These are phyloP conservation scores for Nothophytophthora sp. DNA, from an alignment of 352 stramenopile species.

Conservation along the genomic window DNA sequence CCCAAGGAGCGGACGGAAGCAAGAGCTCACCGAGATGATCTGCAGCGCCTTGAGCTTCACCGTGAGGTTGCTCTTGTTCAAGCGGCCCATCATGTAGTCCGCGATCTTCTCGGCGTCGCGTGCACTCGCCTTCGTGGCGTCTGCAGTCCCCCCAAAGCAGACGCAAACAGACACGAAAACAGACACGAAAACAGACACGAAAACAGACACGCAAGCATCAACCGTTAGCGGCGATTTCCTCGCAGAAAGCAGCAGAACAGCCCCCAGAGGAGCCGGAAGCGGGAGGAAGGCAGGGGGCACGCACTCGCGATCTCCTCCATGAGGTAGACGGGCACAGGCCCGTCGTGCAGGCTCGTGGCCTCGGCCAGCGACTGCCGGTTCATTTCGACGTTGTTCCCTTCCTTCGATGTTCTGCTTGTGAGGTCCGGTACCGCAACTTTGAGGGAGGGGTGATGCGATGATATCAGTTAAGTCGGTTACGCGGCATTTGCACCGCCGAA, in stretches of 20 bases:
- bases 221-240: no score
- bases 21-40: conserved; percentile 85
- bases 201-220: no score
- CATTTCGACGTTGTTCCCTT: conserved; percentile 36
- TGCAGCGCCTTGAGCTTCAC: conserved; percentile 88
- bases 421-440: no score
- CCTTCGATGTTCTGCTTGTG: conserved; percentile 19
- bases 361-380: conserved; percentile 81
- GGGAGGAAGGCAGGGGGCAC: conserved; percentile 6
- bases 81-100: conserved; percentile 73
- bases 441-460: conserved; percentile 6
- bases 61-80: conserved; percentile 84
- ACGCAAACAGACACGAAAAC: no score
- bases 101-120: conserved; percentile 79
- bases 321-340: conserved; percentile 77
- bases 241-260: not conserved
- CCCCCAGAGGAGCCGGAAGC: not conserved
- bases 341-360: conserved; percentile 85
- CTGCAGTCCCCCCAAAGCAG: conserved; percentile 43
- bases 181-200: no score
- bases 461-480: conserved; percentile 23
- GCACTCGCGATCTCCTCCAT: conserved; percentile 85
- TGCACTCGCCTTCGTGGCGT: conserved; percentile 54
- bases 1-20: no score
- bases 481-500: no score